phyloP scores from a whole-genome alignment of 2,329 filamentous ascomycete species.

The Diaporthe capsici region DNA sequence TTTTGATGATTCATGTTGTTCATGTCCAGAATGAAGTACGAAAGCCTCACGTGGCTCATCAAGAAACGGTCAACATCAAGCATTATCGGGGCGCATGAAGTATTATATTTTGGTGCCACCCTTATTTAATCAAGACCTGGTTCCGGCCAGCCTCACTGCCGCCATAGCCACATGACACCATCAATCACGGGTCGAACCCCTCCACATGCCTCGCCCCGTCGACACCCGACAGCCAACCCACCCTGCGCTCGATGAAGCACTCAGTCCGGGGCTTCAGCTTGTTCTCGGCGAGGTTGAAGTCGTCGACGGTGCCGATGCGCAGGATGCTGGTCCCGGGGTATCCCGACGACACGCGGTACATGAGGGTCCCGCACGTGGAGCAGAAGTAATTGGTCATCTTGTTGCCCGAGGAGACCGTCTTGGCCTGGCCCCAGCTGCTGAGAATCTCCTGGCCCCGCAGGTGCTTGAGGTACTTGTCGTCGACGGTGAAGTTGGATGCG shows the following conservation, averaged over 20 bases:
- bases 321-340: constrained; percentile 64
- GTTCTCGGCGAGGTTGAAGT: constrained; percentile 70
- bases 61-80: no score
- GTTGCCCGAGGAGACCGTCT: constrained; percentile 62
- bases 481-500: constrained; percentile 69
- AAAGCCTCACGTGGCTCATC: no score
- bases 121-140: no score
- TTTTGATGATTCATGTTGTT: no score
- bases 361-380: constrained; percentile 50
- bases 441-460: constrained; percentile 67
- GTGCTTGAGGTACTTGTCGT: constrained; percentile 60
- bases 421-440: constrained; percentile 58
- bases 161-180: no score
- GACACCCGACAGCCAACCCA: constrained; percentile 60
- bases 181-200: constrained; percentile 1
- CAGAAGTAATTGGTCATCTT: constrained; percentile 76
- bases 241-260: constrained; percentile 65
- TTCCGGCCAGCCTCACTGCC: no score
- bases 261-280: constrained; percentile 68
- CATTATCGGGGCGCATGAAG: no score
- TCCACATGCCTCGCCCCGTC: constrained; percentile 52
- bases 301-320: constrained; percentile 73
- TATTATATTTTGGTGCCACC: no score
- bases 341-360: constrained; percentile 67
- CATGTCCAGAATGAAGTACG: no score